Conservation (phyloP, 805 yeast genomes). For the Wickerhamiella siamensis region DNA sequence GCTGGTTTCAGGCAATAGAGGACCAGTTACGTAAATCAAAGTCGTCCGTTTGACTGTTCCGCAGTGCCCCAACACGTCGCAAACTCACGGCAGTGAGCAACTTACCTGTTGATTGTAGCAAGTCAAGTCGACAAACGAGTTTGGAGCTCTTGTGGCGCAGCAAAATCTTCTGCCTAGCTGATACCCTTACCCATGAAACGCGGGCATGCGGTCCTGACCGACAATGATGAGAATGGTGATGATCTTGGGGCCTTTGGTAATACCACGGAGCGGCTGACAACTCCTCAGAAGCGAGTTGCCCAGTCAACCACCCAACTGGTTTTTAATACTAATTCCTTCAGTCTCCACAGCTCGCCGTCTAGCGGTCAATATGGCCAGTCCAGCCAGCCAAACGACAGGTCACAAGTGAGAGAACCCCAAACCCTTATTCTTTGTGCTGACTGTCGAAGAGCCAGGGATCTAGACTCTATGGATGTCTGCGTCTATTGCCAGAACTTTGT, state of each 20-base stretch:
- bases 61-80: neutral
- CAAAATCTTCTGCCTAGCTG: neutral
- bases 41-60: neutral
- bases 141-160: neutral
- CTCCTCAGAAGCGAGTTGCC: neutral
- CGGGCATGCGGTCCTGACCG: neutral
- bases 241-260: neutral
- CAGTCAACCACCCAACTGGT: neutral
- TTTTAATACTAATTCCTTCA: neutral
- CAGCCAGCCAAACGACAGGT: neutral
- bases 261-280: neutral
- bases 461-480: constrained; percentile 10
- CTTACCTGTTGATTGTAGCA: neutral
- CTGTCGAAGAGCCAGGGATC: constrained; percentile 2
- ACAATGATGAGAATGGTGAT: neutral
- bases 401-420: too few species aligned
- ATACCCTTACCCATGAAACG: neutral
- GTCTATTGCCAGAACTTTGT: constrained; percentile 7
- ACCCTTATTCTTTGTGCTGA: neutral
- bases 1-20: neutral
- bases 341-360: neutral
- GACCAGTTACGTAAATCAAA: neutral
- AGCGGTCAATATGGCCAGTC: too few species aligned
- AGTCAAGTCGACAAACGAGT: neutral
- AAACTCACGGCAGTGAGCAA: neutral